Percentiles rank a stretch among this genome's conserved stretches.
Conservation (phyloP, 164 flowering plant genomes). For the Vitis labrusca region DNA sequence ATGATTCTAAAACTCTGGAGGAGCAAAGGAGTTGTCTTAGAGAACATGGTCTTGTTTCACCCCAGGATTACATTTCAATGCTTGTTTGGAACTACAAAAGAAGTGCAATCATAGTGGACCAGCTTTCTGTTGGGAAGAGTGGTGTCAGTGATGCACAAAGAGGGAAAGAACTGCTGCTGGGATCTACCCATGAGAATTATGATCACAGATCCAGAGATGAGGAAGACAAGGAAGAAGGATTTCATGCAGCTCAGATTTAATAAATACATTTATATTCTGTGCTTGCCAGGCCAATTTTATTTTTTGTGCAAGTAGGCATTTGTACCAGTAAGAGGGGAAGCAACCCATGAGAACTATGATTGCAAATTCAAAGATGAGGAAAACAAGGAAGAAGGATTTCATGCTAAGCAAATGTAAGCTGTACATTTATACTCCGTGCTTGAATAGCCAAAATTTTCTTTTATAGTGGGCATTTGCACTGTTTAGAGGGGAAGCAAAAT, state of each 20-base stretch:
- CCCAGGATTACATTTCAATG: conserved; percentile 92
- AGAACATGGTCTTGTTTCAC: conserved; percentile 83
- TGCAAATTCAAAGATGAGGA: too few species aligned
- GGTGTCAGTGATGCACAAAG: conserved; percentile 13
- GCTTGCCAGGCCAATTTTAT: background rate
- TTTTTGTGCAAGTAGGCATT: too few species aligned
- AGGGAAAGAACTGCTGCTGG: conserved; percentile 24
- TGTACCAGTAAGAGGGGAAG: too few species aligned
- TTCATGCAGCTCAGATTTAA: conserved; percentile 47
- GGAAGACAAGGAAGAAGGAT: conserved; percentile 34
- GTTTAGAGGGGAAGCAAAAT: too few species aligned
- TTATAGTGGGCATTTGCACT: too few species aligned
- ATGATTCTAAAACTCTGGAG: conserved; percentile 67
- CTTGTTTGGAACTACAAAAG: conserved; percentile 98
- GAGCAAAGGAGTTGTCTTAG: conserved; percentile 54
- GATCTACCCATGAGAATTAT: conserved; percentile 20
- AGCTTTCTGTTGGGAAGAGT: conserved; percentile 33
- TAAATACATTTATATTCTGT: conserved; percentile 2
- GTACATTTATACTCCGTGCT: too few species aligned
- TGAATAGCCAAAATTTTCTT: too few species aligned
- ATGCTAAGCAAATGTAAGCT: too few species aligned
- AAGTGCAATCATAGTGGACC: conserved; percentile 58
- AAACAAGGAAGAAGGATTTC: too few species aligned
- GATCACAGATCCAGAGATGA: conserved; percentile 29
- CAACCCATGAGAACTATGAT: too few species aligned